Evolutionary conservation across 1,139 yeast genomes (phyloP).

Genomic region (Sugiyamaella grinbergsii): DNA sequence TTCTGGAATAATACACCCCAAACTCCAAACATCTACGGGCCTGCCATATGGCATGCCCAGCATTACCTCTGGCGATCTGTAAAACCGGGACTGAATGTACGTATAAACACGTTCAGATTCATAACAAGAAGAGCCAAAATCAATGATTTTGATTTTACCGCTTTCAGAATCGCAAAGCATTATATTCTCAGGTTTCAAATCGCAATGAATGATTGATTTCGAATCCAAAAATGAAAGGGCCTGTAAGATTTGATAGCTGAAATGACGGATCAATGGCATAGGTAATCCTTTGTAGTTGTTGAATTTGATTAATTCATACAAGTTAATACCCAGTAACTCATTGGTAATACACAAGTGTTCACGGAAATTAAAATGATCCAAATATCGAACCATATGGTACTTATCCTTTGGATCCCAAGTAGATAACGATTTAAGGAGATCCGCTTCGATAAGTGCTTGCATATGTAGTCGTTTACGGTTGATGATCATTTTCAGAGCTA

Average conservation of each 20-base stretch:
- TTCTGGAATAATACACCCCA: conserved; percentile 71
- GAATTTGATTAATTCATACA: conserved; percentile 66
- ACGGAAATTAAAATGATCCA: conserved; percentile 75
- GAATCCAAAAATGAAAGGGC: conserved; percentile 65
- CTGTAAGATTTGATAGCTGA: conserved; percentile 58
- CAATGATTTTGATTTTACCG: conserved; percentile 88
- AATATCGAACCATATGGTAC: conserved; percentile 55
- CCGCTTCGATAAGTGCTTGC: conserved; percentile 79
- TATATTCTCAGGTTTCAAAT: conserved; percentile 94
- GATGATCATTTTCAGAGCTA: conserved; percentile 77
- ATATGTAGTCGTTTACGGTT: conserved; percentile 73
- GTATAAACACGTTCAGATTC: conserved; percentile 87
- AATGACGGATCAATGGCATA: conserved; percentile 50
- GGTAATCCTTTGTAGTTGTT: conserved; percentile 64
- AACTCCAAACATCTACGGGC: conserved; percentile 79
- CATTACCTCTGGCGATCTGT: conserved; percentile 88
- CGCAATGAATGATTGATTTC: conserved; percentile 71
- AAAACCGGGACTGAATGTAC: conserved; percentile 92
- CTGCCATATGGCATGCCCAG: conserved; percentile 73
- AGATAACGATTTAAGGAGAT: conserved; percentile 56
- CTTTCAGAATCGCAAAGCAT: conserved; percentile 76
- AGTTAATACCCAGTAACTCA: conserved; percentile 67
- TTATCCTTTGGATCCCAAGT: conserved; percentile 48
- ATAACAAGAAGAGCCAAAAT: conserved; percentile 95
- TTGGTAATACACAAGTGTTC: conserved; percentile 83